Evolutionary conservation across 129 eudicot species (phyloP).

Genomic region (Mikania micrantha): DNA sequence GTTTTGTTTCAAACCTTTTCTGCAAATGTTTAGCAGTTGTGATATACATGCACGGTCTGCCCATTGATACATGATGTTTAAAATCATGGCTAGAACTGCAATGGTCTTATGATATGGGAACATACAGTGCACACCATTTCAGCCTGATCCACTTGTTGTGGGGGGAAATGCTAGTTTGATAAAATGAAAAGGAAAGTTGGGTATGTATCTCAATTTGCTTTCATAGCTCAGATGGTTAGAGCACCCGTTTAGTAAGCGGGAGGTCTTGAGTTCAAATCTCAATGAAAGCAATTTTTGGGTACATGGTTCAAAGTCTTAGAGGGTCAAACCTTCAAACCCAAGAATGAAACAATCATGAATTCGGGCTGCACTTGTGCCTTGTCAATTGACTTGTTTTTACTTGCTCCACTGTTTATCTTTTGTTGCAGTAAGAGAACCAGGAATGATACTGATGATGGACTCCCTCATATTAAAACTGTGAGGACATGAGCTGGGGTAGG

Average conservation of each 20-base stretch:
- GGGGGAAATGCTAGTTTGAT: background rate
- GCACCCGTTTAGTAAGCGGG: conserved; percentile 91
- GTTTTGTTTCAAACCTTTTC: background rate
- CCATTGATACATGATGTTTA: background rate
- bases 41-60: background rate
- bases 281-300: conserved; percentile 49
- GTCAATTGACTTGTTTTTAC: conserved; percentile 76
- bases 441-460: conserved; percentile 40
- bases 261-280: conserved; percentile 99
- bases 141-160: conserved; percentile 1
- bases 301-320: conserved; percentile 74
- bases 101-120: background rate
- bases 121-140: background rate
- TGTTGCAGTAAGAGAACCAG: conserved; percentile 44
- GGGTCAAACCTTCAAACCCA: conserved; percentile 67
- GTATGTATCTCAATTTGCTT: conserved; percentile 9
- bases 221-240: conserved; percentile 60
- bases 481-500: conserved; percentile 63
- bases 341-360: conserved; percentile 45
- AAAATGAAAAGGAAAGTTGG: background rate
- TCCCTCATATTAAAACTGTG: conserved; percentile 69
- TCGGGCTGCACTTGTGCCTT: conserved; percentile 54
- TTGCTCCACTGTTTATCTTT: conserved; percentile 63
- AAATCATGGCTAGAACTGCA: conserved; percentile 7
- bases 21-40: conserved; percentile 12